These are phyloP conservation scores for Holtermannia corniformis DNA, from an alignment of 768 basidiomycete species.

Conservation along the genomic window DNA sequence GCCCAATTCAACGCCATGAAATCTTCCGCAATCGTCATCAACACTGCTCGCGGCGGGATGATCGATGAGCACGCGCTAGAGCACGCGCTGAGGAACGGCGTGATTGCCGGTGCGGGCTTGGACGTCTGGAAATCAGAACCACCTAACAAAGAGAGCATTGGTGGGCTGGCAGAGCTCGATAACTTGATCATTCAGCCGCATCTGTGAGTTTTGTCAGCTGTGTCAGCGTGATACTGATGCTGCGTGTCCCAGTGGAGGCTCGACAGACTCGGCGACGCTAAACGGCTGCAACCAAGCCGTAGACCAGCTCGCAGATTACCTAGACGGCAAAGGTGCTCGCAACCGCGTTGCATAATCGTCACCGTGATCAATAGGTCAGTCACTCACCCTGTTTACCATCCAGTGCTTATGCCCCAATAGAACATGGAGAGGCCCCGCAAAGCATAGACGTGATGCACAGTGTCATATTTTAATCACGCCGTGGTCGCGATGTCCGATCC, in stretches of 20 bases:
- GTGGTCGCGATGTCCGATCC: too few relatives aligned
- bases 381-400: too few relatives aligned
- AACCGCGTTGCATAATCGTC: constrained; percentile 28
- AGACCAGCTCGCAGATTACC: constrained; percentile 25
- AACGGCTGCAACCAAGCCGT: constrained; percentile 26
- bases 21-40: constrained; percentile 31
- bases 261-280: constrained; percentile 25
- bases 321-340: constrained; percentile 20
- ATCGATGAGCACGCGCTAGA: constrained; percentile 29
- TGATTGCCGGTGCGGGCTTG: constrained; percentile 30
- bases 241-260: constrained; percentile 27
- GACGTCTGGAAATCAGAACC: constrained; percentile 37
- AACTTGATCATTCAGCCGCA: constrained; percentile 35
- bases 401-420: too few relatives aligned
- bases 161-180: constrained; percentile 20
- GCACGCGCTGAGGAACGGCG: constrained; percentile 14
- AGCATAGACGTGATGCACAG: too few relatives aligned
- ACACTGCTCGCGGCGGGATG: constrained; percentile 42
- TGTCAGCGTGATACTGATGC: background rate
- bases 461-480: too few relatives aligned
- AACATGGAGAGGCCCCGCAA: too few relatives aligned
- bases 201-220: constrained; percentile 17
- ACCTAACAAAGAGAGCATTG: constrained; percentile 20
- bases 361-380: too few relatives aligned
- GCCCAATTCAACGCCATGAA: constrained; percentile 32